Evolutionary conservation across 257 asterid genomes (phyloP).

Genomic region (Nicotiana tomentosiformis): DNA sequence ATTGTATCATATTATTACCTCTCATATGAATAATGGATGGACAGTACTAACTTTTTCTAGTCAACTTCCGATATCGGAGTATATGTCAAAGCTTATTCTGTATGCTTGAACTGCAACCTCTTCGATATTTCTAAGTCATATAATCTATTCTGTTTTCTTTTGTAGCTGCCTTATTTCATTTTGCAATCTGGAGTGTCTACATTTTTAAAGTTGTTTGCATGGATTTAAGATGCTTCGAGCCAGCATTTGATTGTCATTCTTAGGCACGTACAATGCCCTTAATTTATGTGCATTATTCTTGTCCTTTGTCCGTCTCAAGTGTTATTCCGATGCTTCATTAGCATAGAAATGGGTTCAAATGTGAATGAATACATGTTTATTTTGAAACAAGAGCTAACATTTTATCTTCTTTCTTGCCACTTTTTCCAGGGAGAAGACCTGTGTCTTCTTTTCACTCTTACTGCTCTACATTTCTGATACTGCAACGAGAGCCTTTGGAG

Average conservation of each 20-base stretch:
- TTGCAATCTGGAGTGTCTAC: neutral
- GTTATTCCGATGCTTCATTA: neutral
- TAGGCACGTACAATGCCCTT: neutral
- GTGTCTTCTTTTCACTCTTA: slow-evolving; percentile 52
- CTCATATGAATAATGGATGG: neutral
- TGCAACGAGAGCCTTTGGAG: slow-evolving; percentile 23
- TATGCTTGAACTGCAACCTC: neutral
- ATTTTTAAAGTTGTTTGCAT: neutral
- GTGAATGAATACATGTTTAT: neutral
- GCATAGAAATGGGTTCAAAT: neutral
- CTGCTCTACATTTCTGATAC: slow-evolving; percentile 47
- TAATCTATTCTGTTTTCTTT: neutral
- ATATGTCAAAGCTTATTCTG: neutral
- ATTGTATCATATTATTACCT: neutral
- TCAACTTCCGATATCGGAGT: neutral
- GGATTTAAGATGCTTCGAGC: neutral
- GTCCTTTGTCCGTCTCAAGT: neutral
- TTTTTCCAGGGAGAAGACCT: slow-evolving; percentile 69
- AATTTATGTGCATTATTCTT: neutral
- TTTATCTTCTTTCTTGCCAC: slow-evolving; percentile 7
- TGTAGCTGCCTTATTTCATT: neutral
- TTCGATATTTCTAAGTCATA: neutral
- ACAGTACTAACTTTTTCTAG: neutral
- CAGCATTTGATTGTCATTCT: neutral
- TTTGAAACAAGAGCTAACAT: slow-evolving; percentile 7